phyloP scores from a whole-genome alignment of 2,329 filamentous ascomycete genomes.

The Aspergillus pseudotamarii region DNA sequence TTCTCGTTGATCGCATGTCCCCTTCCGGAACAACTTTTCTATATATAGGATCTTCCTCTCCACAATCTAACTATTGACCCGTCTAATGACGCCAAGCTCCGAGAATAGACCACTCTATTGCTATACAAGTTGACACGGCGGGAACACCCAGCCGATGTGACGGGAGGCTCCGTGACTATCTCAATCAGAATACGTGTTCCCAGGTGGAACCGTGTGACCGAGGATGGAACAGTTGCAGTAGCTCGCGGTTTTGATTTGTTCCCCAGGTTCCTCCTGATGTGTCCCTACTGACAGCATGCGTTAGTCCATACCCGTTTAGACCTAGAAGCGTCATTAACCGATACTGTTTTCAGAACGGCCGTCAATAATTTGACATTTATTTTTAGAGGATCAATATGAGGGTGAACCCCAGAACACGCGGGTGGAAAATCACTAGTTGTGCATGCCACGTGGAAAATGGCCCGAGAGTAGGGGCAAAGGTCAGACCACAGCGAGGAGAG shows the following conservation, averaged over 20 bases:
- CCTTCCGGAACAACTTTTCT: neutral
- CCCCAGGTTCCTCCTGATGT: neutral
- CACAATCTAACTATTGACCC: neutral
- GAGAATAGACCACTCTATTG: neutral
- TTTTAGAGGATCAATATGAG: neutral
- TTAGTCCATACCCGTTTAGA: neutral
- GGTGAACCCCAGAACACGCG: neutral
- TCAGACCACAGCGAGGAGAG: neutral
- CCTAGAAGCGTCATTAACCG: neutral
- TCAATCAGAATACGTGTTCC: neutral
- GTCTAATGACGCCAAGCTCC: neutral
- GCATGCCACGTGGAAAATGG: neutral
- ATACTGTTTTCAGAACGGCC: too few species aligned
- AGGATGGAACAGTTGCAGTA: neutral
- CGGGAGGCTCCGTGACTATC: neutral
- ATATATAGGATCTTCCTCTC: conserved; percentile 1
- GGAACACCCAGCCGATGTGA: neutral
- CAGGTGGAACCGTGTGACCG: neutral
- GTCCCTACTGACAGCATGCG: neutral
- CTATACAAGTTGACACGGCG: neutral
- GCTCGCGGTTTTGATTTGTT: neutral
- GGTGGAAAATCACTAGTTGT: neutral
- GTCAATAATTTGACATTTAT: neutral
- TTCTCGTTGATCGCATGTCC: neutral
- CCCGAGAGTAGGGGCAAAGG: neutral